Evolutionary conservation across 495 filamentous ascomycete genomes (phyloP).

Genomic region (Oidiodendron maius): DNA sequence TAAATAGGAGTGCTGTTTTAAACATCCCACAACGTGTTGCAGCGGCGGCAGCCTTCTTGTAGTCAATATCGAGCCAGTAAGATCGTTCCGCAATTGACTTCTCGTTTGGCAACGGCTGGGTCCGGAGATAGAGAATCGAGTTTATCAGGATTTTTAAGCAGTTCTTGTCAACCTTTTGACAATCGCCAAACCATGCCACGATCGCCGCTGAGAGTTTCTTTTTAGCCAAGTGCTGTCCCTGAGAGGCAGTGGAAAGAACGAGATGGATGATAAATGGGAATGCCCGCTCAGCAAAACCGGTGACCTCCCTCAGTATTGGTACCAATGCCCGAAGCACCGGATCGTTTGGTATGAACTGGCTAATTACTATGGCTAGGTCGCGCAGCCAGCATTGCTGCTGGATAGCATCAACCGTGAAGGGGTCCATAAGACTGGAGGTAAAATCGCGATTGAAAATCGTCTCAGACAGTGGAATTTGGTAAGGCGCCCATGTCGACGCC

Average conservation of each 20-base stretch:
- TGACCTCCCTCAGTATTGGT: constrained; percentile 53
- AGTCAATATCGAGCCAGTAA: constrained; percentile 82
- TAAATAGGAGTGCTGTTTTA: constrained; percentile 78
- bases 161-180: constrained; percentile 33
- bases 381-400: constrained; percentile 54
- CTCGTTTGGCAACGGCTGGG: constrained; percentile 71
- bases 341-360: constrained; percentile 51
- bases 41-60: constrained; percentile 62
- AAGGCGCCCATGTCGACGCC: constrained; percentile 44
- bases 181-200: constrained; percentile 41
- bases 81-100: constrained; percentile 69
- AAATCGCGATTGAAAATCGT: constrained; percentile 12
- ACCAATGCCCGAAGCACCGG: constrained; percentile 60
- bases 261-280: constrained; percentile 81
- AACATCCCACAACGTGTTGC: constrained; percentile 80
- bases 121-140: constrained; percentile 81
- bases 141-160: constrained; percentile 61
- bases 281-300: constrained; percentile 60
- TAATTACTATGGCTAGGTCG: constrained; percentile 54
- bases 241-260: constrained; percentile 50
- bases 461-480: constrained; percentile 41
- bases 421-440: constrained; percentile 12
- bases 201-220: constrained; percentile 42
- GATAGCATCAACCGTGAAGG: constrained; percentile 30
- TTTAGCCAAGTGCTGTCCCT: constrained; percentile 42